A percentile compares a stretch with the other conserved stretches of the same genome.
These are phyloP conservation scores for Eucalyptus melliodora DNA, from an alignment of 345 rosid genomes.

Conservation along the genomic window DNA sequence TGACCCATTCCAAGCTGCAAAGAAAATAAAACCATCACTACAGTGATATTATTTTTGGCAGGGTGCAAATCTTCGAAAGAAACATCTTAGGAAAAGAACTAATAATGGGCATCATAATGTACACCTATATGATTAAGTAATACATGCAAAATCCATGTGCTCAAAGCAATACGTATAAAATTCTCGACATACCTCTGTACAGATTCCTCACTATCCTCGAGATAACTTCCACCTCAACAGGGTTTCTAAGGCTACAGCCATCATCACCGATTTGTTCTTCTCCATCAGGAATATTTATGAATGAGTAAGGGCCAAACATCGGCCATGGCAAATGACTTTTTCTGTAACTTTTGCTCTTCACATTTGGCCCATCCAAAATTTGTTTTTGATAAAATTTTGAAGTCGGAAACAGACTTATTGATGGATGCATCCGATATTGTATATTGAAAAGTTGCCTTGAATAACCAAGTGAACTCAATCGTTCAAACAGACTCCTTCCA, in stretches of 20 bases:
- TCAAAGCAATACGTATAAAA: neutral
- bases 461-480: slow-evolving; percentile 32
- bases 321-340: slow-evolving; percentile 17
- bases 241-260: slow-evolving; percentile 20
- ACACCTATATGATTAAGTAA: neutral
- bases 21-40: neutral
- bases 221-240: slow-evolving; percentile 33
- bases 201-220: slow-evolving; percentile 11
- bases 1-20: slow-evolving; percentile 12
- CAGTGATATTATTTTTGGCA: neutral
- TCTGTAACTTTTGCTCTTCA: slow-evolving; percentile 7
- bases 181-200: slow-evolving; percentile 17
- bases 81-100: neutral
- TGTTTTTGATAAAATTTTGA: slow-evolving; percentile 22
- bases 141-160: neutral
- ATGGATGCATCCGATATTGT: slow-evolving; percentile 81
- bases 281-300: slow-evolving; percentile 28
- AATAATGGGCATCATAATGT: neutral
- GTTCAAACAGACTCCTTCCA: slow-evolving; percentile 64
- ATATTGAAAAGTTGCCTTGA: slow-evolving; percentile 32
- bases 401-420: slow-evolving; percentile 52
- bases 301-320: slow-evolving; percentile 33
- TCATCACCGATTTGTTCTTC: slow-evolving; percentile 14
- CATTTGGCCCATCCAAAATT: slow-evolving; percentile 36
- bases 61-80: neutral